A percentile compares a stretch with the other conserved stretches of the same genome.
phyloP scores from a whole-genome alignment of 257 asterid species.

The Cynanchum wilfordii region DNA sequence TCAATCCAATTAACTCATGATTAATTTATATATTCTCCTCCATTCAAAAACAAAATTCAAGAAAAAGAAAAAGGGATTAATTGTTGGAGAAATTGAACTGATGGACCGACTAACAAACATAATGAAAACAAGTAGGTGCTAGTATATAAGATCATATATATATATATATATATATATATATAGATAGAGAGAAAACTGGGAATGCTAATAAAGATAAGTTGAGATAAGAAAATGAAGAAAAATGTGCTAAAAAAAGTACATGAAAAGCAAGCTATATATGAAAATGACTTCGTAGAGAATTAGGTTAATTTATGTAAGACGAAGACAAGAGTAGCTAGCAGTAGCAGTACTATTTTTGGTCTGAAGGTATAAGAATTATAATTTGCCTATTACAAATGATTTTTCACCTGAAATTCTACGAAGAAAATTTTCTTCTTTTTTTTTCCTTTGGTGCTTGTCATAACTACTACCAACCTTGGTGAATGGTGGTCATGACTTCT shows the following conservation, averaged over 20 bases:
- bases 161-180: neutral
- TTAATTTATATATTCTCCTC: too few relatives aligned
- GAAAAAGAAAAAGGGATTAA: too few relatives aligned
- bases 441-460: neutral
- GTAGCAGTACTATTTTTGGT: neutral
- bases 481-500: neutral
- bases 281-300: neutral
- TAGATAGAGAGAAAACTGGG: too few relatives aligned
- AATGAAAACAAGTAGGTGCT: neutral
- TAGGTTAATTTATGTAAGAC: slow-evolving; percentile 4
- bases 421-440: neutral
- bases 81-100: neutral
- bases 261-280: neutral
- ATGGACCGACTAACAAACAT: neutral
- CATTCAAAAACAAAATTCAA: too few relatives aligned
- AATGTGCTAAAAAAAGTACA: neutral
- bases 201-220: neutral
- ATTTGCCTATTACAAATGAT: slow-evolving; percentile 24
- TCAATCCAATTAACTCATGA: neutral
- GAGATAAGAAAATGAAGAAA: neutral
- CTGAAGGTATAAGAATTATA: too few relatives aligned
- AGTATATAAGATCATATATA: too few relatives aligned
- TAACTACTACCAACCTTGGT: neutral
- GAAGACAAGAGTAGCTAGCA: slow-evolving; percentile 10
- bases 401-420: slow-evolving; percentile 21